Evolutionary conservation across 2,329 filamentous ascomycete genomes (phyloP), one percentile per base, ranked within the genome.

Genomic region (Truncatella angustata): DNA sequence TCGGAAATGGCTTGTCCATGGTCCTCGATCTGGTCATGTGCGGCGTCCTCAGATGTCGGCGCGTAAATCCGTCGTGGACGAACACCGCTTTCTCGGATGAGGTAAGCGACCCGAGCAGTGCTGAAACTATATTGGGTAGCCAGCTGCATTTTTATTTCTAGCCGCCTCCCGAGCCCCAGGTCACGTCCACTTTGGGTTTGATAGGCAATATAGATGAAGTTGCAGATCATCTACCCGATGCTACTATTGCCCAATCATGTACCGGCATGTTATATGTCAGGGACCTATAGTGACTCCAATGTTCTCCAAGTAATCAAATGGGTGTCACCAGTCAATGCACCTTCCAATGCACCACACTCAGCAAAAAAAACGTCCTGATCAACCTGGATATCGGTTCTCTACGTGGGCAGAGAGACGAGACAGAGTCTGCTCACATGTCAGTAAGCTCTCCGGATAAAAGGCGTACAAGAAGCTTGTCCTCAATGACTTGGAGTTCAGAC

Each of bases 161-260:
- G 28, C 44, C 30, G 30, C 28, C 21, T 39, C 24, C 32, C 45
- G 34, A 46, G n/a, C 6, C 32, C 45, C 45, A 37, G 32, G 45
- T 49, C 21, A 23, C 34, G 30, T 14, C 32, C 20, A 14, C 24
- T 36, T 49, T 39, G 32, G 24, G 20, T 34, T 34, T 7, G 21
- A 24, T 10, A 26, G 45, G 45, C 32, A 49, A 49, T 49, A 26
- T 49, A 49, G 18, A 20, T 49, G 45, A 39, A 23, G 20, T 39
- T 49, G 40, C 23, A 44, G 16, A 23, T n/a, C n/a, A n/a, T n/a
- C n/a, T n/a, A n/a, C n/a, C n/a, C n/a, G n/a, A n/a, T n/a, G n/a
- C n/a, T n/a, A n/a, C n/a, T n/a, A n/a, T n/a, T n/a, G n/a, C n/a
- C n/a, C n/a, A n/a, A n/a, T n/a, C n/a, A n/a, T n/a, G n/a, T n/a